Evolutionary conservation across 2,329 filamentous ascomycete genomes (phyloP).

Genomic region (Xylariaceae sp.): DNA sequence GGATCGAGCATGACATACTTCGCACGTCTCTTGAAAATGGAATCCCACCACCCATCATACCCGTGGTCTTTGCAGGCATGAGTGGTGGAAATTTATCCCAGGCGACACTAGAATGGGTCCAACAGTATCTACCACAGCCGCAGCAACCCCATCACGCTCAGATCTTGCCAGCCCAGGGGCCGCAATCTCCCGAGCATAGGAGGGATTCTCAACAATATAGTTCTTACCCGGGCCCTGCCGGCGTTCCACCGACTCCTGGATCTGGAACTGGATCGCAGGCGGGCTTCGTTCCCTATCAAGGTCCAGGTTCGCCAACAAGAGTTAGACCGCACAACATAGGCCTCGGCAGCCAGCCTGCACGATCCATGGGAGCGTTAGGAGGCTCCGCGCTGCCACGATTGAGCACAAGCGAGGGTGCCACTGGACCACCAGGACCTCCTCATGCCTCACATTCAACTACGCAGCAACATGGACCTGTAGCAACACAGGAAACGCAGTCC

Average conservation of each 20-base stretch:
- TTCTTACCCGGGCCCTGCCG: constrained; percentile 49
- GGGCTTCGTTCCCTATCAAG: constrained; percentile 51
- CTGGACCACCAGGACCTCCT: constrained; percentile 44
- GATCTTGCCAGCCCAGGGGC: constrained; percentile 55
- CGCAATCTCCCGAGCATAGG: constrained; percentile 60
- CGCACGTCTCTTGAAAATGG: constrained; percentile 71
- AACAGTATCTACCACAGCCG: constrained; percentile 64
- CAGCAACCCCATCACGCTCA: constrained; percentile 57
- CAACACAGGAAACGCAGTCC: constrained; percentile 69
- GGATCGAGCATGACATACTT: constrained; percentile 75
- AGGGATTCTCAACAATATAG: constrained; percentile 56
- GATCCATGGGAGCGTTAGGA: constrained; percentile 45
- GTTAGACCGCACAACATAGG: constrained; percentile 57
- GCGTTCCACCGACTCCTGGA: constrained; percentile 51
- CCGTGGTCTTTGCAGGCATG: constrained; percentile 76
- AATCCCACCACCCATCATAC: constrained; percentile 76
- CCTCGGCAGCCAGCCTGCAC: constrained; percentile 45
- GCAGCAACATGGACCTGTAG: constrained; percentile 57
- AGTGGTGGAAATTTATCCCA: constrained; percentile 66
- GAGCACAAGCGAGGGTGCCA: constrained; percentile 51
- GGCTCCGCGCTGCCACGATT: constrained; percentile 51
- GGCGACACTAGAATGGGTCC: constrained; percentile 69
- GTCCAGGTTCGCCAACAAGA: constrained; percentile 56
- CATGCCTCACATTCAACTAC: constrained; percentile 54
- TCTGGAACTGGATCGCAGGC: constrained; percentile 47